phyloP scores from a whole-genome alignment of 345 rosid genomes.

The Eucalyptus rudis region DNA sequence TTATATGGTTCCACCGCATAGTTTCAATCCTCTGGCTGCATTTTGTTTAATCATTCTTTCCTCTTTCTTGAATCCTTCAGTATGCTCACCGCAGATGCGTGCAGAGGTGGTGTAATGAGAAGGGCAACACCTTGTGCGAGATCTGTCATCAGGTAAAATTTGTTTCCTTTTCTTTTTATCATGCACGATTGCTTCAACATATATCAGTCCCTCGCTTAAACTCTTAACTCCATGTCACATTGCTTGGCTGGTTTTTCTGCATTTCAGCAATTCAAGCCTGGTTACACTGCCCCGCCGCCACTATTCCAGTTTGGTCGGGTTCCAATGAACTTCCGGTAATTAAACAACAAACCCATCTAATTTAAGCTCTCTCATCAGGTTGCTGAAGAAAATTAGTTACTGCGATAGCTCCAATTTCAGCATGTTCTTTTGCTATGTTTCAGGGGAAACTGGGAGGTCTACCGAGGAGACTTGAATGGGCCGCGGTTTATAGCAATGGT shows the following conservation, averaged over 20 bases:
- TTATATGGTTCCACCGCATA: background rate
- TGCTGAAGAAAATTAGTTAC: background rate
- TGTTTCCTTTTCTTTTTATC: background rate
- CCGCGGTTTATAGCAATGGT: slow-evolving; percentile 61
- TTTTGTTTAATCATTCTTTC: background rate
- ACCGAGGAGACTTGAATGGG: slow-evolving; percentile 21
- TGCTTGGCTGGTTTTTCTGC: background rate
- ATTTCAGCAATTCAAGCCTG: slow-evolving; percentile 74
- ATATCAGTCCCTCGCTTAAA: background rate
- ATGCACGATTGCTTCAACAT: background rate
- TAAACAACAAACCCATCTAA: background rate
- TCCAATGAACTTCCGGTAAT: slow-evolving; percentile 70
- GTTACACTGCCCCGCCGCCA: slow-evolving; percentile 78
- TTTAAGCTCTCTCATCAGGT: background rate
- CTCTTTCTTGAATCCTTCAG: slow-evolving; percentile 17
- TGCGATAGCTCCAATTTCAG: background rate
- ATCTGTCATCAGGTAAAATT: slow-evolving; percentile 71
- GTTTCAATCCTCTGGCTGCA: background rate
- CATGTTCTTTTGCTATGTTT: background rate
- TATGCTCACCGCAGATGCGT: slow-evolving; percentile 84
- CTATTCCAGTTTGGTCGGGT: slow-evolving; percentile 55
- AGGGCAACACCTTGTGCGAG: slow-evolving; percentile 78
- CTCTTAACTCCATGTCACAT: background rate
- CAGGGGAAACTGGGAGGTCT: slow-evolving; percentile 76
- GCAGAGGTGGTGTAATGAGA: slow-evolving; percentile 93